Evolutionary conservation across 768 basidiomycete genomes (phyloP), one percentile per base, ranked within the genome.

Genomic region (Astraeus odoratus): DNA sequence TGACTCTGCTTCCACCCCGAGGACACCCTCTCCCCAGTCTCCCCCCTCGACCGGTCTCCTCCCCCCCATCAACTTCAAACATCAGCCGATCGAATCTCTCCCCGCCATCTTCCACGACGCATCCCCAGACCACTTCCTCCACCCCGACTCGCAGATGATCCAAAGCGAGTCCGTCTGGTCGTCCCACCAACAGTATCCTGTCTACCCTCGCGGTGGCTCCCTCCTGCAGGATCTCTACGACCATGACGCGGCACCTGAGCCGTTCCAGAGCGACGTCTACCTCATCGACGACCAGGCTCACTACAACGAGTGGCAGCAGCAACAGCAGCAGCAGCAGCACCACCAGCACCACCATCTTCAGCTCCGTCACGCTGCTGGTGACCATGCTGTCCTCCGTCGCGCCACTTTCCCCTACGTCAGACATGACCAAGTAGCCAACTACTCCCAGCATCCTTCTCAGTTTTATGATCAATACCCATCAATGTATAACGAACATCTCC

Each of bases 11-110:
- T 70, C 83, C 35, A 71, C 75, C 1, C 85, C 86, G 2, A 76
- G 84, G 44, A 87, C 86, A 0, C 86, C 86, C 0, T 86, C 86
- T 1, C 86, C 86, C 18, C 86, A 86, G 0, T 86, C 86, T 1
- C 86, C 86, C 18, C 70, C 65, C 36, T 57, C 65, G 13, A 51
- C 64, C 52, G 67, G 71, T 54, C 55, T 71, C 50, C 44, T 63
- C 33, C 57, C 54, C 9, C 58, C 64, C 22, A 42, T 60, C 53
- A 53, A 65, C 60, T 58, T 66, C 66, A 76, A 76, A 59, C 57
- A 63, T 54, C 57, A 60, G 3, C 37, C 37, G 56, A 53, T 71
- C 55, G 68, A 69, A 63, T 70, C 75, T 51, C 59, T 67, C 57
- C 70, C 70, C 58, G 71, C 70, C 63, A 70, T 80, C 63, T 76